Percentiles rank a stretch among this genome's conserved stretches.
These are phyloP conservation scores for Apophysomyces trapeziformis DNA, from an alignment of 371 early-diverging fungal genomes.

Conservation along the genomic window DNA sequence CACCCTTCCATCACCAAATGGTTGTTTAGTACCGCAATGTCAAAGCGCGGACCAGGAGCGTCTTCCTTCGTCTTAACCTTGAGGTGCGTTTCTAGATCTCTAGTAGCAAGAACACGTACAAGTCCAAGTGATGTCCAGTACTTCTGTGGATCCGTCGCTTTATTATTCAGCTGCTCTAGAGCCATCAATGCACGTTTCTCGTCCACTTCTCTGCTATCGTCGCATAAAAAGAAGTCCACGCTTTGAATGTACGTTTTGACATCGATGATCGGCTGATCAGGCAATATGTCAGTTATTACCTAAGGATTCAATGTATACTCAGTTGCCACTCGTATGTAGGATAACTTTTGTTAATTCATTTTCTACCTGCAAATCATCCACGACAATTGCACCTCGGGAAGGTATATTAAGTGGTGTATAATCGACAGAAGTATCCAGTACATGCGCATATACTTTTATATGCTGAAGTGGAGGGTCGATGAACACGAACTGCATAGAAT, in stretches of 20 bases:
- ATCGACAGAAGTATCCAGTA: slow-evolving; percentile 56
- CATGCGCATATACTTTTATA: slow-evolving; percentile 51
- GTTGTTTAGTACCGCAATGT: slow-evolving; percentile 60
- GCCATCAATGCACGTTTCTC: slow-evolving; percentile 22
- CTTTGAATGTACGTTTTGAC: slow-evolving; percentile 45
- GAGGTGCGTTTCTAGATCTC: slow-evolving; percentile 46
- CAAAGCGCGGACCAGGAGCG: slow-evolving; percentile 23
- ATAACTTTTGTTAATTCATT: background rate
- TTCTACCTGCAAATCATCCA: slow-evolving; percentile 62
- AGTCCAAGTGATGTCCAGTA: slow-evolving; percentile 51
- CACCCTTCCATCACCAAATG: slow-evolving; percentile 71
- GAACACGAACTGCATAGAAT: slow-evolving; percentile 35
- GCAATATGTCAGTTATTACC: slow-evolving; percentile 52
- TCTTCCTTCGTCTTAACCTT: slow-evolving; percentile 42
- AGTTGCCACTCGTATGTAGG: background rate
- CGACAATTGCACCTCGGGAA: slow-evolving; percentile 44
- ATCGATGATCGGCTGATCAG: slow-evolving; percentile 55
- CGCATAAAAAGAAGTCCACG: slow-evolving; percentile 45
- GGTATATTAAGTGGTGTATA: slow-evolving; percentile 60
- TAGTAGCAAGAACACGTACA: slow-evolving; percentile 34
- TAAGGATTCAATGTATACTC: slow-evolving; percentile 11
- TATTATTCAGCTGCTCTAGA: slow-evolving; percentile 17
- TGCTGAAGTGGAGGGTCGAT: slow-evolving; percentile 55
- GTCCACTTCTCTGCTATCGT: slow-evolving; percentile 39
- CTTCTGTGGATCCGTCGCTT: slow-evolving; percentile 27